Evolutionary conservation across 208 protist genomes (phyloP).

Genomic region (Crithidia fasciculata): DNA sequence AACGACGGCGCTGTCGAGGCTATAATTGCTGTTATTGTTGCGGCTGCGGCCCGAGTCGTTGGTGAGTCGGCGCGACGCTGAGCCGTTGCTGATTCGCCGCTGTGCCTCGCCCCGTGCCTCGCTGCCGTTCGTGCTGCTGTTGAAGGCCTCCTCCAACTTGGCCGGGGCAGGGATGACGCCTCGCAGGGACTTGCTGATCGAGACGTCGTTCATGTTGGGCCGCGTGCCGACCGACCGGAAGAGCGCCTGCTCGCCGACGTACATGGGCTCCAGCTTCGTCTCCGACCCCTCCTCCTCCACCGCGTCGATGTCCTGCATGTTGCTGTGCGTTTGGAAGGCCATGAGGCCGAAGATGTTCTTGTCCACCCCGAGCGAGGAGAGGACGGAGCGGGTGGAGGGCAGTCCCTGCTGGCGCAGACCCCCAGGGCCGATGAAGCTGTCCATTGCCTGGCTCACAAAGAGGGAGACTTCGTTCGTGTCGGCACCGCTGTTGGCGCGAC

Average conservation of each 20-base stretch:
- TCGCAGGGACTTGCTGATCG: constrained; percentile 44
- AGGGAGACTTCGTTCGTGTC: constrained; percentile 34
- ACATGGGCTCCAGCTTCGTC: constrained; percentile 37
- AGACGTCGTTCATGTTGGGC: constrained; percentile 29
- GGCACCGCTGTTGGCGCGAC: background rate
- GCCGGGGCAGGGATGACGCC: constrained; percentile 13
- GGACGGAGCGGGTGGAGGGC: constrained; percentile 38
- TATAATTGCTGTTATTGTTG: constrained; percentile 8
- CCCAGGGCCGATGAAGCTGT: constrained; percentile 34
- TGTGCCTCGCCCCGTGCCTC: background rate
- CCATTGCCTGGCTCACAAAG: constrained; percentile 55
- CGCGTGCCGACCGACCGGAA: constrained; percentile 38
- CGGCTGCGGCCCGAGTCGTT: background rate
- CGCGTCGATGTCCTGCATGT: constrained; percentile 18
- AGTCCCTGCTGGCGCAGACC: constrained; percentile 11
- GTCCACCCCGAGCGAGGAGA: constrained; percentile 47
- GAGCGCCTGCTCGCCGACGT: constrained; percentile 44
- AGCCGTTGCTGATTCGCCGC: background rate
- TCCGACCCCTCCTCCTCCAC: constrained; percentile 23
- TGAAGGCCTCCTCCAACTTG: background rate
- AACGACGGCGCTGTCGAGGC: constrained; percentile 26
- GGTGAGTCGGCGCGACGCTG: background rate
- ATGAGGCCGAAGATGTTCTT: constrained; percentile 47
- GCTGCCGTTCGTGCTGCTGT: background rate
- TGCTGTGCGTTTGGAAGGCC: constrained; percentile 40